phyloP scores from a whole-genome alignment of 331 rosid species.

The Malus hybrid region DNA sequence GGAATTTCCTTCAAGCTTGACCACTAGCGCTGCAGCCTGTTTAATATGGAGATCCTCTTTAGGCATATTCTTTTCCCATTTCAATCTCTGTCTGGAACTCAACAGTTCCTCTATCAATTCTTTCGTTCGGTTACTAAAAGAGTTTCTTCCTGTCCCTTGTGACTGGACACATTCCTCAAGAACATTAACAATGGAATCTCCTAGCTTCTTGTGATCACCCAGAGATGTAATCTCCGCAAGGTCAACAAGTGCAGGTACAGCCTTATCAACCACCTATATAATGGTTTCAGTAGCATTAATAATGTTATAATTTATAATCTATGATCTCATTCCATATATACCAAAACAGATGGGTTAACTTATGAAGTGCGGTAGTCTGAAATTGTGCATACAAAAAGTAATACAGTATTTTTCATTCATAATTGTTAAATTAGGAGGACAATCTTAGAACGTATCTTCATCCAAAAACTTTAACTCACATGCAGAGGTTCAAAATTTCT shows the following conservation, averaged over 20 bases:
- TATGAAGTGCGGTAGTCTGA: not conserved
- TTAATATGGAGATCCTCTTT: slow-evolving; percentile 95
- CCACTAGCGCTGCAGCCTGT: slow-evolving; percentile 95
- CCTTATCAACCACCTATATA: slow-evolving; percentile 78
- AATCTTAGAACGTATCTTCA: not conserved
- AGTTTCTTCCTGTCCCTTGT: slow-evolving; percentile 62
- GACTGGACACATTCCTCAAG: slow-evolving; percentile 84
- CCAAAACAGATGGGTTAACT: not conserved
- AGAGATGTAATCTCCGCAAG: slow-evolving; percentile 79
- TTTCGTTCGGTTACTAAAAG: slow-evolving; percentile 48
- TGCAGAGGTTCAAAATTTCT: not conserved
- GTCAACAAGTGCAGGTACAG: slow-evolving; percentile 80
- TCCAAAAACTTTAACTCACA: not conserved
- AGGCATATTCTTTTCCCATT: slow-evolving; percentile 92
- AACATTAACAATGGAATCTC: slow-evolving; percentile 72
- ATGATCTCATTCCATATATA: not conserved
- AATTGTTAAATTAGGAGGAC: not conserved
- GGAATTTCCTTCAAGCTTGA: slow-evolving; percentile 98
- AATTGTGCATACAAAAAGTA: not conserved
- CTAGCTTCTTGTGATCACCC: slow-evolving; percentile 87
- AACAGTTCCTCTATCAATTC: slow-evolving; percentile 79
- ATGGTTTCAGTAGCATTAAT: slow-evolving; percentile 10
- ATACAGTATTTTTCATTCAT: not conserved
- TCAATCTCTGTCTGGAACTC: slow-evolving; percentile 65
- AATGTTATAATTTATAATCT: not conserved